Base-by-base conservation (phyloP, 2,329 filamentous ascomycete genomes). In the Cryphonectria radicalis region DNA sequence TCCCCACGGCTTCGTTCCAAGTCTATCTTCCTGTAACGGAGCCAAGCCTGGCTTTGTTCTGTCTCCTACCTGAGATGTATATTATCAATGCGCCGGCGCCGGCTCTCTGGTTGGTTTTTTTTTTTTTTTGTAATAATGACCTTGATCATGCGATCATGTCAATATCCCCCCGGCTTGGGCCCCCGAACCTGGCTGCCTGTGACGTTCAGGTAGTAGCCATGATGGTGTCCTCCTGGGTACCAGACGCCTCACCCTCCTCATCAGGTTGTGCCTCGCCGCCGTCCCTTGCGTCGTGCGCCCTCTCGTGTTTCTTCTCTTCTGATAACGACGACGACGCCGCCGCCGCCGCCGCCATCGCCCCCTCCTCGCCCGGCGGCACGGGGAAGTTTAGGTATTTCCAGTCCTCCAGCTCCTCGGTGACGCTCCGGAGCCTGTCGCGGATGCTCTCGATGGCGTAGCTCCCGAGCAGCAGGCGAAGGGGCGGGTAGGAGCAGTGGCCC, bases 381-480 rank as follows among this genome's bases (percentile, higher is more conserved):
- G 88, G 83, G 75, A 94, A 95, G 79, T 93, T 93, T 42, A 97
- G 83, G 78, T 95, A 91, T 77, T 95, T 96, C 93, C 94, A 97
- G 78, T 97, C 94, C 82, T 97, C 94, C 75, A 97, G 88, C 84
- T 99, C 96, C 81, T 98, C 96, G 17, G 95, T 98, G 57, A 98
- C 93, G 73, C 92, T 95, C 75, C 94, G 89, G 77, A 98, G 82
- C 28, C 95, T 87, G 82, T 99, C 96, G 22, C 96, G 86, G 66
- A 98, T 97, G 80, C 95, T 98, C 80, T 99, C 95, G 53, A 98
- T 95, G 1, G 96, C 95, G 82, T 97, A 98, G 74, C 91, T 97
- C 0, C 96, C 96, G 35, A 98, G 82, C n/a, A 98, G 84, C 71
- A 99, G 82, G 46, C 96, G 85, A 74, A 98, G 80, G 0, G 96